These are phyloP conservation scores for Melampsora larici-populina DNA, from an alignment of 1,284 basidiomycete genomes.

Conservation along the genomic window DNA sequence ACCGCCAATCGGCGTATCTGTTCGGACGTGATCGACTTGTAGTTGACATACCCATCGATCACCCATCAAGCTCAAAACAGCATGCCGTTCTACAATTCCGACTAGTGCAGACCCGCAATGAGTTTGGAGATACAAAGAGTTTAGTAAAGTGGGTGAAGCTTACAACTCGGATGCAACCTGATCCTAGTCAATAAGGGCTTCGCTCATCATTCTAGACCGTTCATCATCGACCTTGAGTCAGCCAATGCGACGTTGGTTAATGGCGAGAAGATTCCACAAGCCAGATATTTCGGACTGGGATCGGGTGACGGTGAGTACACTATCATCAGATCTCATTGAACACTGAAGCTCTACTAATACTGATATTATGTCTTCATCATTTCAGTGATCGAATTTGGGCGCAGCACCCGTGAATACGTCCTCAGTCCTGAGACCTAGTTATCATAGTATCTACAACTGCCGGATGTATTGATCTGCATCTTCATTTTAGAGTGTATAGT, in stretches of 20 bases:
- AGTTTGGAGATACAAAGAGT: conserved; percentile 74
- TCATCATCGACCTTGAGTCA: conserved; percentile 92
- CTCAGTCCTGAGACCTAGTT: conserved; percentile 34
- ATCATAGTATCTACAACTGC: neutral
- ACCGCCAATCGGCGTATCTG: conserved; percentile 88
- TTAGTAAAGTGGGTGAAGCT: conserved; percentile 67
- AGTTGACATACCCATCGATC: conserved; percentile 83
- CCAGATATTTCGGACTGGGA: conserved; percentile 86
- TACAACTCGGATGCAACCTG: neutral
- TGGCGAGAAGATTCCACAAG: conserved; percentile 73
- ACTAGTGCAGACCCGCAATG: conserved; percentile 77
- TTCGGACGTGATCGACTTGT: conserved; percentile 84
- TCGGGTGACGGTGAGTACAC: conserved; percentile 71
- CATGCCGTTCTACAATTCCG: conserved; percentile 96
- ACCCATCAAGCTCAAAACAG: conserved; percentile 97
- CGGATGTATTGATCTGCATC: no score
- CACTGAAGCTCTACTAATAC: neutral
- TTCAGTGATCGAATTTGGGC: conserved; percentile 42
- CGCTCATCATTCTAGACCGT: conserved; percentile 63
- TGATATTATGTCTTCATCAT: neutral
- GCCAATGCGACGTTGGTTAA: conserved; percentile 94
- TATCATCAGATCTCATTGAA: neutral
- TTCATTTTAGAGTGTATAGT: no score
- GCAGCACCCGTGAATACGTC: conserved; percentile 40
- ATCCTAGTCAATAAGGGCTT: no score